phyloP scores from a whole-genome alignment of 106 monocot species.

The Agapanthus africanus region DNA sequence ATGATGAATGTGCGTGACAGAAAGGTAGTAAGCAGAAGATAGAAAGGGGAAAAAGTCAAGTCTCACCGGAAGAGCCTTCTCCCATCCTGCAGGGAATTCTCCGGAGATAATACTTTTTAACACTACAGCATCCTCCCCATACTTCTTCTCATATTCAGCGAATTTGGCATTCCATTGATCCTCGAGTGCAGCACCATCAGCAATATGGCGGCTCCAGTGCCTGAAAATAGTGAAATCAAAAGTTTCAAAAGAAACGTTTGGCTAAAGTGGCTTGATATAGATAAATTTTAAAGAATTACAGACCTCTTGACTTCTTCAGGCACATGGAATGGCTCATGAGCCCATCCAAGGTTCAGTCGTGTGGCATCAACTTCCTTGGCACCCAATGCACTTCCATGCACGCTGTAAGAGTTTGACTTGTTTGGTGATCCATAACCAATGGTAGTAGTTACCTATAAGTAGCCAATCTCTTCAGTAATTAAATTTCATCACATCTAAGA shows the following conservation, averaged over 20 bases:
- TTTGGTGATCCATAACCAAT: conserved; percentile 81
- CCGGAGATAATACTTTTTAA: conserved; percentile 60
- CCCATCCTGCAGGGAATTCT: conserved; percentile 59
- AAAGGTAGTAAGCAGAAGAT: neutral
- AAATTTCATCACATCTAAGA: too few relatives aligned
- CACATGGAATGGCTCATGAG: conserved; percentile 72
- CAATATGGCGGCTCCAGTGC: conserved; percentile 71
- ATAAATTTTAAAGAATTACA: neutral
- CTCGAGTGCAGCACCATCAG: conserved; percentile 64
- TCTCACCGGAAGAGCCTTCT: conserved; percentile 66
- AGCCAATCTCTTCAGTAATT: too few relatives aligned
- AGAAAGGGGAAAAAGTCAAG: too few relatives aligned
- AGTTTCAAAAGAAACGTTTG: neutral
- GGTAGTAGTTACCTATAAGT: conserved; percentile 62
- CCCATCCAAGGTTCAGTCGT: conserved; percentile 76
- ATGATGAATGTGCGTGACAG: neutral
- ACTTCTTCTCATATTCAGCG: conserved; percentile 74
- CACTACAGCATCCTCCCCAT: conserved; percentile 48
- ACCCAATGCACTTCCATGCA: conserved; percentile 92
- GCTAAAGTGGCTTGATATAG: neutral
- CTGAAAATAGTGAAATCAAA: conserved; percentile 17
- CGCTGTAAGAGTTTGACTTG: conserved; percentile 66
- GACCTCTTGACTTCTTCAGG: conserved; percentile 96
- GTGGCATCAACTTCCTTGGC: conserved; percentile 95
- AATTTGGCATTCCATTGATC: conserved; percentile 71